These are phyloP conservation scores for Ceratonia siliqua DNA, from an alignment of 306 rosid species.

Conservation along the genomic window DNA sequence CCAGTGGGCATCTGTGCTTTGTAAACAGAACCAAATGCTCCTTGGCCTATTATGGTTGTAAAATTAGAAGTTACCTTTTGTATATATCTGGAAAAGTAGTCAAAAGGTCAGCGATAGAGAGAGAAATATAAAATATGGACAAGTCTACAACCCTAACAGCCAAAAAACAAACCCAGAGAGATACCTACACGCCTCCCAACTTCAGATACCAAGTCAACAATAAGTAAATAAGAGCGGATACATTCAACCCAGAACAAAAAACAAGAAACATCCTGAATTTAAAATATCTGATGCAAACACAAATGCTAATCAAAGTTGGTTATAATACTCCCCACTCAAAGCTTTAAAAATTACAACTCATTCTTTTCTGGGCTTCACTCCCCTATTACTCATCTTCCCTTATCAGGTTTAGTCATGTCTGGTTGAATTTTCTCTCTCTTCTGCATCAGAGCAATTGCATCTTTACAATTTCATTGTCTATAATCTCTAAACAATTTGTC, in stretches of 20 bases:
- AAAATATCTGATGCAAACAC: too few relatives aligned
- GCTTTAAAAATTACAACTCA: too few relatives aligned
- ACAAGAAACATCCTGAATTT: background rate
- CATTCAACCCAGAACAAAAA: background rate
- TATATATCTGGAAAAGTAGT: constrained; percentile 59
- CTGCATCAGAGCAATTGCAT: constrained; percentile 2
- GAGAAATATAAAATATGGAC: constrained; percentile 2
- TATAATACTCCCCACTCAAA: too few relatives aligned
- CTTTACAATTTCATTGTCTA: background rate
- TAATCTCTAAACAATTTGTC: background rate
- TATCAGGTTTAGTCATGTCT: background rate
- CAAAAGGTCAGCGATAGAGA: constrained; percentile 20
- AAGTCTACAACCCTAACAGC: background rate
- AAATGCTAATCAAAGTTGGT: too few relatives aligned
- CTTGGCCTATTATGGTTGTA: constrained; percentile 94
- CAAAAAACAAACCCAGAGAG: background rate
- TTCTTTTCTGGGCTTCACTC: too few relatives aligned
- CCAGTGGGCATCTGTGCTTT: constrained; percentile 95
- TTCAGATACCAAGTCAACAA: background rate
- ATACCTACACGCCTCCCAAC: background rate
- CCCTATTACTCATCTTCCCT: too few relatives aligned
- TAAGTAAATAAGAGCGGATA: background rate
- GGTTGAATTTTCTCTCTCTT: background rate
- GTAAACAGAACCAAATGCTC: constrained; percentile 98
- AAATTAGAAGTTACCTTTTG: constrained; percentile 91